Conservation (phyloP, 1,284 basidiomycete genomes). For the Ceratobasidium sp. region DNA sequence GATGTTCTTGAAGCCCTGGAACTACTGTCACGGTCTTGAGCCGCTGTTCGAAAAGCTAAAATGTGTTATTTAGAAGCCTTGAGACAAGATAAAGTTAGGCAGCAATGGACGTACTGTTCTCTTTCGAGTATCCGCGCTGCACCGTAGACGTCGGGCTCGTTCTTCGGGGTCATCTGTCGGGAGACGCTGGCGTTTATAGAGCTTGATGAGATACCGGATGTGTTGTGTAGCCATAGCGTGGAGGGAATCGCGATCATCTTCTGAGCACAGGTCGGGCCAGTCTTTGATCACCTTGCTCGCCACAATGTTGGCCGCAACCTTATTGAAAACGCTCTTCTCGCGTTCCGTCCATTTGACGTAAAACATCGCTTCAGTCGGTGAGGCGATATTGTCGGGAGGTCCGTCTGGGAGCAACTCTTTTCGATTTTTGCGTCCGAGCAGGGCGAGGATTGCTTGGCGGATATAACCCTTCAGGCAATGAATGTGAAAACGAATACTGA, state of each 20-base stretch:
- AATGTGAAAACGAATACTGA: not conserved
- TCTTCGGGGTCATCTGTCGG: not conserved
- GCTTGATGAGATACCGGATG: not conserved
- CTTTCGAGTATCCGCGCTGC: not conserved
- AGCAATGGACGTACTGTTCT: not conserved
- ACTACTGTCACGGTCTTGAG: not conserved
- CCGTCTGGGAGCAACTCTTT: not conserved
- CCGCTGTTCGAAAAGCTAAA: not conserved
- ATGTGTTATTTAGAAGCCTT: not conserved
- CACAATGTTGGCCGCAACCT: not conserved
- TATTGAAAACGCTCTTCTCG: not conserved
- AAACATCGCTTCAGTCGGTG: not conserved
- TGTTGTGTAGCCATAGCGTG: not conserved
- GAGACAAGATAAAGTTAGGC: not conserved
- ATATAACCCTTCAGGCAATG: not conserved
- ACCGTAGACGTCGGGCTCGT: not conserved
- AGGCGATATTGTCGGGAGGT: not conserved
- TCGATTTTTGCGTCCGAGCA: not conserved
- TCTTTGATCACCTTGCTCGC: not conserved
- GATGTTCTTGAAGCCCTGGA: not conserved
- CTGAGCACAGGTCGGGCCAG: not conserved
- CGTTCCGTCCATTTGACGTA: constrained; percentile 1
- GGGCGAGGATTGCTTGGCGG: not conserved
- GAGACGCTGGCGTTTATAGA: not conserved
- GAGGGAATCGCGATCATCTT: not conserved